These are phyloP conservation scores for Cercospora zeina DNA, from an alignment of 2,329 filamentous ascomycete species.

Conservation along the genomic window DNA sequence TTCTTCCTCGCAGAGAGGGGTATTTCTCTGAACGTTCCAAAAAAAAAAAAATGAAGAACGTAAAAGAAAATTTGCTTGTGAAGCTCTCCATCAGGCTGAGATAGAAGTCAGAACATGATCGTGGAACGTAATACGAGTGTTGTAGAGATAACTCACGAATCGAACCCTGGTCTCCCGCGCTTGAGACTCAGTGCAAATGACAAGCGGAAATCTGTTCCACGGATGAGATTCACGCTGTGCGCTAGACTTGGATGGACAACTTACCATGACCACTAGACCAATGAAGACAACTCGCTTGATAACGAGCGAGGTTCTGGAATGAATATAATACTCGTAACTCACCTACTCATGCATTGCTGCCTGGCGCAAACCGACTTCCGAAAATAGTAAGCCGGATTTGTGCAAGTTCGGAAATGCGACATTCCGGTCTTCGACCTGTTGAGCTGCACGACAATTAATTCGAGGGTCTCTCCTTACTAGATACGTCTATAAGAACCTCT, in stretches of 20 bases:
- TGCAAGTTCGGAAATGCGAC: neutral
- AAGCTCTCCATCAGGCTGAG: no score
- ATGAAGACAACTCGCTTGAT: neutral
- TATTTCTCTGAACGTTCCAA: no score
- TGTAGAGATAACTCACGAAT: no score
- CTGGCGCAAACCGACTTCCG: neutral
- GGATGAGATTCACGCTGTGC: neutral
- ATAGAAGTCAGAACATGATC: no score
- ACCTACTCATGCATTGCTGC: neutral
- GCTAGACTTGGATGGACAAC: neutral
- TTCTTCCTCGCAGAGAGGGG: no score
- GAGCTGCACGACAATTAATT: neutral
- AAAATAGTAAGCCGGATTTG: neutral
- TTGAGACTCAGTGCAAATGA: neutral
- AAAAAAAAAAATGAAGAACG: no score
- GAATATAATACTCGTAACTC: neutral
- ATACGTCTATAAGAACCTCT: neutral
- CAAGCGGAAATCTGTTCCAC: constrained; percentile 2
- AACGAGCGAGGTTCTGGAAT: neutral
- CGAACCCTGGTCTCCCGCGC: constrained; percentile 3
- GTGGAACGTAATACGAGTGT: no score
- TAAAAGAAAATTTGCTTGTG: no score
- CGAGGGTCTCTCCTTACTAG: neutral
- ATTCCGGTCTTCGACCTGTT: neutral
- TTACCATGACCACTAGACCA: constrained; percentile 4